These are phyloP conservation scores for Gypsophila paniculata DNA, from an alignment of 179 eudicot species.

Conservation along the genomic window DNA sequence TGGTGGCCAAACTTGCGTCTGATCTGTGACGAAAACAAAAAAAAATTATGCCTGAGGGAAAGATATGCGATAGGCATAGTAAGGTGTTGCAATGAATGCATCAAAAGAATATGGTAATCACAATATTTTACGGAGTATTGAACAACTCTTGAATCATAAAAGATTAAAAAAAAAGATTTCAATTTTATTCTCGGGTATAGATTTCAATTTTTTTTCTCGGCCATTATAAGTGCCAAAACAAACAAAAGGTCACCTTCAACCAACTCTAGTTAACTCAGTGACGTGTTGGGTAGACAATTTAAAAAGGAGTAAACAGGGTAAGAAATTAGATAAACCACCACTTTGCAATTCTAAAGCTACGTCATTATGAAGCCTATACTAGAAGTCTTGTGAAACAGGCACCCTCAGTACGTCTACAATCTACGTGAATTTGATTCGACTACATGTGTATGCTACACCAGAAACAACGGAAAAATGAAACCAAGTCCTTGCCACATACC, in stretches of 20 bases:
- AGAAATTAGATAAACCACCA: not conserved
- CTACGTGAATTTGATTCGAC: not conserved
- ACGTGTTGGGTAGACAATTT: not conserved
- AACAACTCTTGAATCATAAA: not conserved
- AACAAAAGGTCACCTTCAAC: not conserved
- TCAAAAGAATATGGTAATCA: not conserved
- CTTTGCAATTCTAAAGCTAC: not conserved
- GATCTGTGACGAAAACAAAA: slow-evolving; percentile 44
- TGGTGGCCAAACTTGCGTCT: slow-evolving; percentile 75
- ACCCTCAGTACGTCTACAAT: not conserved
- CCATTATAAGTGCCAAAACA: not conserved
- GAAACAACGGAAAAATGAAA: not conserved
- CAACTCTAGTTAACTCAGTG: not conserved
- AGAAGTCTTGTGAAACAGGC: not conserved
- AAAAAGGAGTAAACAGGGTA: not conserved
- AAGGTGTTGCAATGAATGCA: not conserved
- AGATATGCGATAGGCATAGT: slow-evolving; percentile 5
- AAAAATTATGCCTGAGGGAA: not conserved
- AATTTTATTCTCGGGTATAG: not conserved
- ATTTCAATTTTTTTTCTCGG: too few relatives aligned
- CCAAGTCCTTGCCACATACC: slow-evolving; percentile 35
- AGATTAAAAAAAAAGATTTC: not conserved
- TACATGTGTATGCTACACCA: not conserved
- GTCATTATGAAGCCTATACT: not conserved
- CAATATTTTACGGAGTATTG: not conserved